A percentile compares a stretch with the other conserved stretches of the same genome.
Evolutionary conservation across 2,329 filamentous ascomycete genomes (phyloP).

Genomic region (Claviceps paspali): DNA sequence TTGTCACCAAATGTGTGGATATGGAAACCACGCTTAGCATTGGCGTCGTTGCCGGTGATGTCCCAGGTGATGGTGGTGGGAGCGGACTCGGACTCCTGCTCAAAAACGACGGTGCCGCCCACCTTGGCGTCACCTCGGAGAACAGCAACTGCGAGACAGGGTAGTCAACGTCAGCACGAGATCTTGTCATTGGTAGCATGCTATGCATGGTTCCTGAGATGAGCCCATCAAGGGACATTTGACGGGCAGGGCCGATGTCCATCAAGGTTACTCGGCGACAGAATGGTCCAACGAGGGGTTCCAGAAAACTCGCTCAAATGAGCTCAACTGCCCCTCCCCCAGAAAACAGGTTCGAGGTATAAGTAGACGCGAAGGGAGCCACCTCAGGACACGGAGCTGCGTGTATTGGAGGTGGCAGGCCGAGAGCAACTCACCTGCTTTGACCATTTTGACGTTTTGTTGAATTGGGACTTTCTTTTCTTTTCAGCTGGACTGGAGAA

Average conservation of each 20-base stretch:
- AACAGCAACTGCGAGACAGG: constrained; percentile 60
- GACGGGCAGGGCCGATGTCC: constrained; percentile 12
- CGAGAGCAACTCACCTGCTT: constrained; percentile 58
- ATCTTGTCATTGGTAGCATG: constrained; percentile 1
- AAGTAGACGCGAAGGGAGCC: constrained; percentile 7
- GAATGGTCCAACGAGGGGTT: constrained; percentile 10
- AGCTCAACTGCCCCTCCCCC: constrained; percentile 24
- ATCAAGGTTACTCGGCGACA: constrained; percentile 27
- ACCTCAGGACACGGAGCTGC: neutral
- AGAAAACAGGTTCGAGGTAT: constrained; percentile 8
- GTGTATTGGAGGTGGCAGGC: neutral
- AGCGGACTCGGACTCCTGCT: constrained; percentile 70
- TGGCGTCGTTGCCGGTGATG: constrained; percentile 82
- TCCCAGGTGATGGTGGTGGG: constrained; percentile 84
- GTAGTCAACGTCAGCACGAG: constrained; percentile 3
- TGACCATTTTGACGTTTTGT: constrained; percentile 78
- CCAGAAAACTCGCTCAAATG: constrained; percentile 43
- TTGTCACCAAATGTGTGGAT: constrained; percentile 99
- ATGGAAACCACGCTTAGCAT: constrained; percentile 95
- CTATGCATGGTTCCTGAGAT: neutral
- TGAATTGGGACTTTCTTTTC: constrained; percentile 13
- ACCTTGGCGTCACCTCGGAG: constrained; percentile 96
- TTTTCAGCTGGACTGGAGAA: constrained; percentile 9
- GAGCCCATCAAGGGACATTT: constrained; percentile 20
- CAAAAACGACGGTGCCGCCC: constrained; percentile 84